Conservation (phyloP, 2,329 filamentous ascomycete genomes). For the Nectriaceae sp. region DNA sequence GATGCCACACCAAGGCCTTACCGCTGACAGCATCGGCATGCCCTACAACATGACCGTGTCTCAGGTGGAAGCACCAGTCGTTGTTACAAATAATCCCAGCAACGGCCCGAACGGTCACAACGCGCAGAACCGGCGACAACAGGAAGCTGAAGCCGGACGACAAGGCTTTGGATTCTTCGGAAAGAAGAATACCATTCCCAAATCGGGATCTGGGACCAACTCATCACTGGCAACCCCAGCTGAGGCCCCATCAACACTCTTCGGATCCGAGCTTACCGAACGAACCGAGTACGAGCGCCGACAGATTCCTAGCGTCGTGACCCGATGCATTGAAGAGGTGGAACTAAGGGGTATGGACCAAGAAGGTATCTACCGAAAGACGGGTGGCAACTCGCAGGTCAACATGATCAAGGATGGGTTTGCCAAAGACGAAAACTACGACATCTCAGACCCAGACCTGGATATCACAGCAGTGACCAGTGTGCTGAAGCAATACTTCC, state of each 20-base stretch:
- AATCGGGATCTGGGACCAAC: constrained; percentile 49
- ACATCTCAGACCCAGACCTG: constrained; percentile 89
- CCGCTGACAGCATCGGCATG: constrained; percentile 65
- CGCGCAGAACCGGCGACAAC: constrained; percentile 16
- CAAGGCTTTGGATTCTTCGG: constrained; percentile 75
- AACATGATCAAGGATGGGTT: constrained; percentile 91
- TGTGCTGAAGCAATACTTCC: constrained; percentile 95
- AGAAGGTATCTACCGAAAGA: constrained; percentile 97
- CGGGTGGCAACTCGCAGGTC: constrained; percentile 87
- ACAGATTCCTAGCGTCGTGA: constrained; percentile 87
- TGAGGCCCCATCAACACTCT: constrained; percentile 65
- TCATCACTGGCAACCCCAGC: constrained; percentile 43
- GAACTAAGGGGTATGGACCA: constrained; percentile 95
- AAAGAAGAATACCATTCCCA: constrained; percentile 54
- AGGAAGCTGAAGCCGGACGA: constrained; percentile 39
- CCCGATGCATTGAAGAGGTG: constrained; percentile 93
- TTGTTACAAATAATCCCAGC: constrained; percentile 29
- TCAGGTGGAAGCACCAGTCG: constrained; percentile 51
- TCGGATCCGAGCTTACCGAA: constrained; percentile 85
- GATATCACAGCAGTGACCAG: constrained; percentile 97
- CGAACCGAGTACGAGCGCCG: constrained; percentile 86
- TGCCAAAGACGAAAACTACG: constrained; percentile 80
- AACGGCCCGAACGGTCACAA: constrained; percentile 20
- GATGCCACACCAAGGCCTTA: constrained; percentile 54
- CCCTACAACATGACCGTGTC: constrained; percentile 70